Percentiles rank a stretch among this genome's conserved stretches.
These are phyloP conservation scores for Acanthochlamys bracteata DNA, from an alignment of 106 monocot genomes.

Conservation along the genomic window DNA sequence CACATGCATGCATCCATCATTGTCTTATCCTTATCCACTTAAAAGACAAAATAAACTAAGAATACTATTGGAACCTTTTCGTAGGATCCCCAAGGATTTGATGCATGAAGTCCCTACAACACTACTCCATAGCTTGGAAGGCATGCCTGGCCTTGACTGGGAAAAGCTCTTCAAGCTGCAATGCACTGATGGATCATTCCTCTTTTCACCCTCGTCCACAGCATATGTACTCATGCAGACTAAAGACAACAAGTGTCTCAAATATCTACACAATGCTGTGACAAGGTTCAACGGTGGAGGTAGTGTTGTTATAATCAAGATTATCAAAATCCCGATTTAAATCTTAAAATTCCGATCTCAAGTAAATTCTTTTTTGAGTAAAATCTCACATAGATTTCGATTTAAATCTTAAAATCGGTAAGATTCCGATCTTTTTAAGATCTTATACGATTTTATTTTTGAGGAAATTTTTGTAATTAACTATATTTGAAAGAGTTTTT, in stretches of 20 bases:
- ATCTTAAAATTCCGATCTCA: too few relatives aligned
- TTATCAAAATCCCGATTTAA: too few relatives aligned
- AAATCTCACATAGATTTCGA: too few relatives aligned
- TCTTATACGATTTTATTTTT: too few relatives aligned
- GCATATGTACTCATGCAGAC: constrained; percentile 77
- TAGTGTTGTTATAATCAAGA: too few relatives aligned
- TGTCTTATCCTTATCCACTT: neutral
- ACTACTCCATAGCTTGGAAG: constrained; percentile 89
- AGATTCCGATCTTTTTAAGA: too few relatives aligned
- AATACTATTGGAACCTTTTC: neutral
- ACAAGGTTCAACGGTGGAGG: constrained; percentile 80
- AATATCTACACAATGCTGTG: constrained; percentile 43
- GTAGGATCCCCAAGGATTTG: constrained; percentile 78
- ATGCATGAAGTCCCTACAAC: constrained; percentile 87
- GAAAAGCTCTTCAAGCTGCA: constrained; percentile 54
- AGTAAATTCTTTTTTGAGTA: too few relatives aligned
- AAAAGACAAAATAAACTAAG: neutral
- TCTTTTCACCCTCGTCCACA: constrained; percentile 88
- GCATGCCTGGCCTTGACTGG: constrained; percentile 77
- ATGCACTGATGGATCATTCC: constrained; percentile 66
- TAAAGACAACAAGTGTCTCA: constrained; percentile 43
- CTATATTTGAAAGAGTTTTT: too few relatives aligned
- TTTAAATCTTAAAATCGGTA: too few relatives aligned
- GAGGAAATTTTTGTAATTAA: too few relatives aligned
- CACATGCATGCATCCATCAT: neutral